A percentile compares a stretch with the other conserved stretches of the same genome.
phyloP scores from a whole-genome alignment of 495 filamentous ascomycete genomes.

The Talaromyces nanjingensis region DNA sequence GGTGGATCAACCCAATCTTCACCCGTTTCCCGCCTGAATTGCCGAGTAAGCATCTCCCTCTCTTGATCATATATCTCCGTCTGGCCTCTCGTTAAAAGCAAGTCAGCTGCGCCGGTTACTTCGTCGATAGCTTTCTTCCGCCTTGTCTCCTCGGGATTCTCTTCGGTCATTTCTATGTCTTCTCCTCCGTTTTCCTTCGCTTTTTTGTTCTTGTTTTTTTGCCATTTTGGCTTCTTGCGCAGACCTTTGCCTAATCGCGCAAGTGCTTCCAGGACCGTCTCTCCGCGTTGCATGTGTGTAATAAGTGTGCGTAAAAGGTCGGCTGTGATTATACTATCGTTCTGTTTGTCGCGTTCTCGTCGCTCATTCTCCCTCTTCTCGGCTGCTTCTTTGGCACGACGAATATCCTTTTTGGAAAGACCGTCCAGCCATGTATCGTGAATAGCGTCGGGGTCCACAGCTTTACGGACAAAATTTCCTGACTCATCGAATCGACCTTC shows the following conservation, averaged over 20 bases:
- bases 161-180: conserved; percentile 62
- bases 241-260: conserved; percentile 68
- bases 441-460: conserved; percentile 77
- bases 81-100: conserved; percentile 71
- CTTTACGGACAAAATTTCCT: conserved; percentile 89
- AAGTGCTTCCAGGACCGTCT: conserved; percentile 85
- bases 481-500: conserved; percentile 85
- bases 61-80: conserved; percentile 85
- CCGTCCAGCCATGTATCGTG: conserved; percentile 93
- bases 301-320: conserved; percentile 73
- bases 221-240: conserved; percentile 53
- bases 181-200: conserved; percentile 51
- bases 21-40: conserved; percentile 80
- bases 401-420: conserved; percentile 87
- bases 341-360: conserved; percentile 55
- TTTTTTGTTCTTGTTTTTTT: conserved; percentile 50
- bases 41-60: conserved; percentile 73
- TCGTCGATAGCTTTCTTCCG: conserved; percentile 67
- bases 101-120: conserved; percentile 84
- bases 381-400: conserved; percentile 76
- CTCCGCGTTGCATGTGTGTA: conserved; percentile 63
- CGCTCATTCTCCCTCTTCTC: conserved; percentile 76
- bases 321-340: conserved; percentile 67
- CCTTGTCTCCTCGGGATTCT: conserved; percentile 63
- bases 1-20: conserved; percentile 79